phyloP scores from a whole-genome alignment of 129 eudicot genomes.

The Solidago caesia region DNA sequence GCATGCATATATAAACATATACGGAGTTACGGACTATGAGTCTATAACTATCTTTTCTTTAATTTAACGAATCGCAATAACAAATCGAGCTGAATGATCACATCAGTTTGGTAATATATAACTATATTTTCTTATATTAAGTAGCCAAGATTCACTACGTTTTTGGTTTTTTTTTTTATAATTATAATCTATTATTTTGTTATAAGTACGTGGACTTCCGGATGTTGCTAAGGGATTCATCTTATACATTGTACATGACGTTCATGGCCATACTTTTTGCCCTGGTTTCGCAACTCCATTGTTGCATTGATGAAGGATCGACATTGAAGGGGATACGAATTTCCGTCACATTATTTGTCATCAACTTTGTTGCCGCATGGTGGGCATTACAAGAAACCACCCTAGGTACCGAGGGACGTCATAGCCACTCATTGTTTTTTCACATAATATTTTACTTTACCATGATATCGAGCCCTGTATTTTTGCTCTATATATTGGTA shows the following conservation, averaged over 20 bases:
- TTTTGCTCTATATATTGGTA: not conserved
- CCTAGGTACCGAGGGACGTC: not conserved
- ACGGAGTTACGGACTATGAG: too few species aligned
- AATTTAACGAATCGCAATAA: too few species aligned
- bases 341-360: not conserved
- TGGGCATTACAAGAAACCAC: not conserved
- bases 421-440: not conserved
- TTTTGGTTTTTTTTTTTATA: too few species aligned
- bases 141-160: too few species aligned
- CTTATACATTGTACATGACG: not conserved
- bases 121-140: too few species aligned
- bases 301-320: not conserved
- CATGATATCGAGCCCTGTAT: not conserved
- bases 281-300: not conserved
- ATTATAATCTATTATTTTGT: too few species aligned
- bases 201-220: too few species aligned
- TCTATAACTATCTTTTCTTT: too few species aligned
- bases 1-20: too few species aligned
- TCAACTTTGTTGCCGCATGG: not conserved
- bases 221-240: not conserved
- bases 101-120: too few species aligned
- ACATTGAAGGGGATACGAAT: not conserved
- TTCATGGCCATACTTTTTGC: not conserved
- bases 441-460: not conserved
- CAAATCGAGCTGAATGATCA: too few species aligned